Evolutionary conservation across 805 yeast species (phyloP).

Genomic region (Candida coquimbonensis): DNA sequence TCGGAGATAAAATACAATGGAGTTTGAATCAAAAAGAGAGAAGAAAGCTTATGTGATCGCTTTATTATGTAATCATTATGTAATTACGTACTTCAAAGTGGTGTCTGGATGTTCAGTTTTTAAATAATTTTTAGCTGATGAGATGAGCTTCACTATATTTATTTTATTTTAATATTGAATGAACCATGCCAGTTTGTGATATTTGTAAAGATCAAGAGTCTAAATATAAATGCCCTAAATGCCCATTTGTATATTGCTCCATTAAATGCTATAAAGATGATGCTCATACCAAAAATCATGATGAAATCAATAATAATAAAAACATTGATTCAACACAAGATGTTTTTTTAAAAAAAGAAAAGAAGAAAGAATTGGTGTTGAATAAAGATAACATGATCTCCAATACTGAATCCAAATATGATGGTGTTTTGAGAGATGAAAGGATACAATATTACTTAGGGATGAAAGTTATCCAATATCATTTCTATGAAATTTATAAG

Average conservation of each 20-base stretch:
- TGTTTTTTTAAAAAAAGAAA: too few species aligned
- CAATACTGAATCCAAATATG: conserved; percentile 20
- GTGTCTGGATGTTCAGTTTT: too few species aligned
- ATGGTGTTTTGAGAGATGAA: conserved; percentile 32
- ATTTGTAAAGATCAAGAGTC: conserved; percentile 24
- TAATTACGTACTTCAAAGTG: too few species aligned
- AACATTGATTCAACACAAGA: background rate
- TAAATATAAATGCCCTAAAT: conserved; percentile 54
- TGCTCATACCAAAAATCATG: background rate
- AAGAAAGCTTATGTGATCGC: too few species aligned
- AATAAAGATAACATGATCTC: too few species aligned
- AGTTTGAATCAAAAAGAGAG: too few species aligned
- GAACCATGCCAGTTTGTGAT: conserved; percentile 4
- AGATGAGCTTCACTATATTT: background rate
- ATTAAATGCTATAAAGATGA: conserved; percentile 49
- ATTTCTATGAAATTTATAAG: conserved; percentile 41
- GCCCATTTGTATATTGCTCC: conserved; percentile 43
- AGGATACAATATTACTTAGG: conserved; percentile 38
- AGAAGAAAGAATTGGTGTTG: too few species aligned
- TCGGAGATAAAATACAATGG: conserved; percentile 1
- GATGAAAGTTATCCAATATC: conserved; percentile 49
- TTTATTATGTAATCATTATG: too few species aligned
- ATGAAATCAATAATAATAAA: background rate
- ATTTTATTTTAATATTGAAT: background rate
- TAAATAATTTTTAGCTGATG: background rate